A percentile compares a stretch with the other conserved stretches of the same genome.
Conservation (phyloP, 2,329 filamentous ascomycete genomes). For the Zymoseptoria pseudotritici region DNA sequence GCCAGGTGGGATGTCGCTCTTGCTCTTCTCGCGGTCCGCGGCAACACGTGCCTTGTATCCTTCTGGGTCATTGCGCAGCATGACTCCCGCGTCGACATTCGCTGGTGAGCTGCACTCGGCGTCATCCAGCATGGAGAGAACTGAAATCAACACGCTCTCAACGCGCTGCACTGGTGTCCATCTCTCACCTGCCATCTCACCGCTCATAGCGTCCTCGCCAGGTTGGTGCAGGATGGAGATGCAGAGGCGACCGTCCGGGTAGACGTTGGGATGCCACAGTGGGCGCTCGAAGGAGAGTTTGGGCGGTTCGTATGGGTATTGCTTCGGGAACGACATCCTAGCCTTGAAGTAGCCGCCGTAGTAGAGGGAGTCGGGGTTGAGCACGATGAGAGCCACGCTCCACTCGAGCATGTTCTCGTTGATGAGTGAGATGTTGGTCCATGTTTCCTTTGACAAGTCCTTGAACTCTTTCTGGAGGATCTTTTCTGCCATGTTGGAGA, state of each 20-base stretch:
- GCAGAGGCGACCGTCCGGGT: slow-evolving; percentile 81
- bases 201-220: slow-evolving; percentile 87
- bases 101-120: slow-evolving; percentile 89
- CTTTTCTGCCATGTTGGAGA: slow-evolving; percentile 53
- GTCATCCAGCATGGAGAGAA: slow-evolving; percentile 85
- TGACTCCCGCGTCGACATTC: slow-evolving; percentile 86
- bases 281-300: slow-evolving; percentile 76
- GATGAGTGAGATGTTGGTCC: slow-evolving; percentile 82
- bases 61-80: slow-evolving; percentile 66
- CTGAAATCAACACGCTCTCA: slow-evolving; percentile 87
- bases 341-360: slow-evolving; percentile 91
- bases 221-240: slow-evolving; percentile 94
- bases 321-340: slow-evolving; percentile 75
- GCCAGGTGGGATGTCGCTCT: slow-evolving; percentile 68
- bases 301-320: slow-evolving; percentile 87
- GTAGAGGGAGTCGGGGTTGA: slow-evolving; percentile 87
- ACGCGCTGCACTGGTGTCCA: slow-evolving; percentile 93
- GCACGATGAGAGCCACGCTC: slow-evolving; percentile 81
- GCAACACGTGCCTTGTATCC: slow-evolving; percentile 64
- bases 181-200: slow-evolving; percentile 80
- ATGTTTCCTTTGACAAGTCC: slow-evolving; percentile 77
- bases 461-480: slow-evolving; percentile 86
- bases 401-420: slow-evolving; percentile 81
- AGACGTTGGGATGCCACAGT: slow-evolving; percentile 90
- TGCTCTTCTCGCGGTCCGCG: slow-evolving; percentile 64